Evolutionary conservation across 1,139 yeast species (phyloP), one percentile per base, ranked within the genome.

Genomic region (Candida smagusa): DNA sequence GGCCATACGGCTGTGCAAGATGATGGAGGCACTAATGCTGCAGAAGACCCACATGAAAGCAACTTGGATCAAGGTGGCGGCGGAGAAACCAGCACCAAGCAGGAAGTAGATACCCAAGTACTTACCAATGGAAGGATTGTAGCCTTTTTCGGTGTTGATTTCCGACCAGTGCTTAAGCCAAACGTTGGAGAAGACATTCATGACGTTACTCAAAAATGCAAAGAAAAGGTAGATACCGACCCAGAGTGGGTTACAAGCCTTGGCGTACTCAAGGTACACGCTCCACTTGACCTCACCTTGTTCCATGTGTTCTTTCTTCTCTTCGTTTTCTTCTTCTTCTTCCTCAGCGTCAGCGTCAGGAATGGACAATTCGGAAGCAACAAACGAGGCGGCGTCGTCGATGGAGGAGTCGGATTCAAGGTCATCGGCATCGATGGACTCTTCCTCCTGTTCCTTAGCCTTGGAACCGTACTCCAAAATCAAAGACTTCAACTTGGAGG

Each of bases 141-240:
- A 67, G 19, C 92, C 94, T 31, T 66, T 58, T 33, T 61, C 66
- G 4, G 89, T 74, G 56, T 92, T 92, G 27, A 84, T 78, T 57
- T 92, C 98, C 7, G 97, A 88, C 98, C 98, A 94, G 58, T 88
- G 90, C 59, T 92, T 92, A 54, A 92, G 77, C 98, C 98, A 92
- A 37, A 92, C 76, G 55, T 83, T 88, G 31, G 90, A 62, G 12
- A 46, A 46, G 42, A 53, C 56, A 40, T 80, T 75, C 33, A 85
- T 58, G 13, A 76, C 64, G 74, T 81, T 84, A 1, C 89, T 73
- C 11, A 61, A 39, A 13, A 83, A 53, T 31, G 80, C 70, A 44
- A 74, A 68, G 31, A 62, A 43, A 40, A 87, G 54, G 54, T 82
- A 81, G 3, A 81, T 49, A 0, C 68, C 28, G 12, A 90, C 96